A percentile compares a stretch with the other conserved stretches of the same genome.
Evolutionary conservation across 306 rosid species (phyloP).

Genomic region (Pyrus pyrifolia): DNA sequence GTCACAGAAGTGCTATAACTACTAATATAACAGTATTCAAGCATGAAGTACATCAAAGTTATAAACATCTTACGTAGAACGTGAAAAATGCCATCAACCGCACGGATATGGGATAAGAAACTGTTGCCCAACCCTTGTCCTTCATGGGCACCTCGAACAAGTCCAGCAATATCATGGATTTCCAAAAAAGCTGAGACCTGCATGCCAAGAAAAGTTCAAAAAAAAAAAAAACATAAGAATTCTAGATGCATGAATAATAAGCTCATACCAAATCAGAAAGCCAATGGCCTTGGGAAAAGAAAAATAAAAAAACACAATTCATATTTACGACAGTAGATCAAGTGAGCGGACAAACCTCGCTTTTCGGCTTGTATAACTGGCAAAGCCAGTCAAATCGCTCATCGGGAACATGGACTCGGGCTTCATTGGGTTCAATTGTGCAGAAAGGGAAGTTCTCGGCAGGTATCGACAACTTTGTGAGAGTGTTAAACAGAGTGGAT

Average conservation of each 20-base stretch:
- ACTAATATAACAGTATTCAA: not conserved
- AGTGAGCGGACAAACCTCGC: slow-evolving; percentile 52
- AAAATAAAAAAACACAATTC: not conserved
- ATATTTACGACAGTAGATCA: not conserved
- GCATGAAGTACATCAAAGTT: not conserved
- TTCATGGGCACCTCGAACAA: slow-evolving; percentile 94
- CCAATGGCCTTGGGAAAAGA: not conserved
- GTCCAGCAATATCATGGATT: slow-evolving; percentile 95
- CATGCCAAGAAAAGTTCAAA: not conserved
- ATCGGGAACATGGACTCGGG: slow-evolving; percentile 86
- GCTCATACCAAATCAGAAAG: not conserved
- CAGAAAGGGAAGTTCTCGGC: slow-evolving; percentile 99
- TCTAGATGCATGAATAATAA: not conserved
- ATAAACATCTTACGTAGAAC: slow-evolving; percentile 73
- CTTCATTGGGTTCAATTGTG: slow-evolving; percentile 98
- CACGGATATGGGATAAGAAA: slow-evolving; percentile 96
- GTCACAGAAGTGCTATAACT: not conserved
- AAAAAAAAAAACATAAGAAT: not conserved
- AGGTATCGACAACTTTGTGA: slow-evolving; percentile 82
- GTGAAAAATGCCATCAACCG: slow-evolving; percentile 97
- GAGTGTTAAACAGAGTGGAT: slow-evolving; percentile 92
- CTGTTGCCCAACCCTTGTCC: slow-evolving; percentile 98
- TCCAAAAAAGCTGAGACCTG: slow-evolving; percentile 93
- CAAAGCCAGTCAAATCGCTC: slow-evolving; percentile 99
- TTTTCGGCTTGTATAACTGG: slow-evolving; percentile 80